A percentile compares a stretch with the other conserved stretches of the same genome.
Evolutionary conservation across 371 early-diverging fungal species (phyloP).

Genomic region (Mortierella sp.): DNA sequence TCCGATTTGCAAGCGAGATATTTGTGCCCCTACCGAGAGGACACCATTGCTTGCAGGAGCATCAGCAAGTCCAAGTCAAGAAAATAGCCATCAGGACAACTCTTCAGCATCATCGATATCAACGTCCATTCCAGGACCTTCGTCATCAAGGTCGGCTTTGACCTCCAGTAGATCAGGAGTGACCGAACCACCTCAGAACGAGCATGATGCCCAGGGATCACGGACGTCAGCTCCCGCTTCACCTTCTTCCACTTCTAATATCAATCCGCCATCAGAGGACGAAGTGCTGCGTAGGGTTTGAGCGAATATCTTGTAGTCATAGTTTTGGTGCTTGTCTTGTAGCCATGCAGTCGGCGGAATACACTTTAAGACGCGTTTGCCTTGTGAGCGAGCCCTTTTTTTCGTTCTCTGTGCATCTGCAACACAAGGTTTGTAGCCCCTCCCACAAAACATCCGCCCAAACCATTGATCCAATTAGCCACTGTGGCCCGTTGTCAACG

Average conservation of each 20-base stretch:
- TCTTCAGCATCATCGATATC: background rate
- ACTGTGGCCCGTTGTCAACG: too few relatives aligned
- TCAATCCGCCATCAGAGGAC: slow-evolving; percentile 17
- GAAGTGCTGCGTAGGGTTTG: slow-evolving; percentile 24
- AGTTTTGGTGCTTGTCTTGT: too few relatives aligned
- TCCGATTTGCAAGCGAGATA: slow-evolving; percentile 79
- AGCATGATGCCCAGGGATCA: too few relatives aligned
- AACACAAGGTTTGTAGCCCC: too few relatives aligned
- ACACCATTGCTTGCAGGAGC: slow-evolving; percentile 31
- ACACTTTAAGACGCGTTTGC: too few relatives aligned
- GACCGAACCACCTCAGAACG: too few relatives aligned
- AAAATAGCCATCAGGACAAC: background rate
- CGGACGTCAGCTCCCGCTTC: background rate
- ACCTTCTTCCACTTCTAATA: background rate
- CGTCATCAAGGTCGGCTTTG: background rate
- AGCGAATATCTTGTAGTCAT: background rate
- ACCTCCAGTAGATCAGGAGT: too few relatives aligned
- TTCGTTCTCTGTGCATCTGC: too few relatives aligned
- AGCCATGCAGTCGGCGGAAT: too few relatives aligned
- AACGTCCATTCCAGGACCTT: background rate
- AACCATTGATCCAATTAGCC: too few relatives aligned
- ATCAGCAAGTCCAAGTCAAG: background rate
- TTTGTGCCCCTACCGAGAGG: slow-evolving; percentile 55
- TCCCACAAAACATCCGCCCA: too few relatives aligned
- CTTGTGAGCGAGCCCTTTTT: too few relatives aligned